Conservation (phyloP, 2,329 filamentous ascomycete genomes). For the Aspergillus sp. region DNA sequence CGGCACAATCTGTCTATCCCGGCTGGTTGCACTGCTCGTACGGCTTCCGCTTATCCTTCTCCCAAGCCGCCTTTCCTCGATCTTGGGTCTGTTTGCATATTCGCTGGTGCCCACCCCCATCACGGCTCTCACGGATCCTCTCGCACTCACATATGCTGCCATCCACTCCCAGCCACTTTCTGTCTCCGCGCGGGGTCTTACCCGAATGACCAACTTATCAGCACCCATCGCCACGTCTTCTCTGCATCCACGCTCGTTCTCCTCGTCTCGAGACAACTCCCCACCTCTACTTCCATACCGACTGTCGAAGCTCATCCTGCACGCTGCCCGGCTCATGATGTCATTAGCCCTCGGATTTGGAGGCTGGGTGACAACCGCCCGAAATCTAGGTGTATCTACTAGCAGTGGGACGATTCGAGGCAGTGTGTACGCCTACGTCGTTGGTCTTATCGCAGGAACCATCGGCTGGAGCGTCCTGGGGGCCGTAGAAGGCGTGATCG, state of each 20-base stretch:
- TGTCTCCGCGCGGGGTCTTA: constrained; percentile 73
- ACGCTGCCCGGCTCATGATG: constrained; percentile 89
- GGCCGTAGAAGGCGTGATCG: constrained; percentile 83
- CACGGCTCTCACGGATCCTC: constrained; percentile 80
- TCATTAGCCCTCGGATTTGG: constrained; percentile 85
- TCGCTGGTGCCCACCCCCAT: constrained; percentile 82
- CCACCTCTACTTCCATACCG: constrained; percentile 76
- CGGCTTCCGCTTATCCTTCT: constrained; percentile 82
- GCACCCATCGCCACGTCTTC: constrained; percentile 68
- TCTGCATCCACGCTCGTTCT: constrained; percentile 44
- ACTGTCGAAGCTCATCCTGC: constrained; percentile 84
- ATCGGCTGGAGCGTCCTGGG: constrained; percentile 94
- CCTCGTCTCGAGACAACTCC: constrained; percentile 38
- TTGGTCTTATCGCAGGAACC: constrained; percentile 85
- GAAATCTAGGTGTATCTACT: constrained; percentile 65
- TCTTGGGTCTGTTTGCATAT: constrained; percentile 70
- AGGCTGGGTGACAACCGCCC: constrained; percentile 93
- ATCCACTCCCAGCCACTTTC: constrained; percentile 86
- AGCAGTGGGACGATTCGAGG: constrained; percentile 55
- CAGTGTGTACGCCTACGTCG: constrained; percentile 90
- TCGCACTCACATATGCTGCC: constrained; percentile 87
- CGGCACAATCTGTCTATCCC: constrained; percentile 87
- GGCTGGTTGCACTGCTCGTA: constrained; percentile 74
- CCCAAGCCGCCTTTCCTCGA: constrained; percentile 68
- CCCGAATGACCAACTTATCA: constrained; percentile 77